Evolutionary conservation across 345 rosid species (phyloP).

Genomic region (Brassica rapa): DNA sequence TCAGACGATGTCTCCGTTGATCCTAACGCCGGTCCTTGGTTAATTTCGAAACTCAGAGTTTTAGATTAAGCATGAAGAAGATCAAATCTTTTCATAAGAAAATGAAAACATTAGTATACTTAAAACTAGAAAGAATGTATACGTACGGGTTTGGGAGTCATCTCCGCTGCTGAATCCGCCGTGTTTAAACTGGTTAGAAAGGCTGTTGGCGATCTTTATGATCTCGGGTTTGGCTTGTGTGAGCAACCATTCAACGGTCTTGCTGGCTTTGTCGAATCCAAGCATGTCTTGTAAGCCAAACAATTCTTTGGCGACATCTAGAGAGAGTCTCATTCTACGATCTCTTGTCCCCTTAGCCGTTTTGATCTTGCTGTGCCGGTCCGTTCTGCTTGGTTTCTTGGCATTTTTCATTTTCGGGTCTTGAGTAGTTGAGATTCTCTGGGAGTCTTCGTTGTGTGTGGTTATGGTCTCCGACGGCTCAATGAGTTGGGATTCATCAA

Average conservation of each 20-base stretch:
- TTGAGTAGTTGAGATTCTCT: slow-evolving; percentile 31
- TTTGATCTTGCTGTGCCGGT: slow-evolving; percentile 82
- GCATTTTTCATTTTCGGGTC: slow-evolving; percentile 29
- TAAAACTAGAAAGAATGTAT: slow-evolving; percentile 11
- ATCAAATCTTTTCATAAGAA: background rate
- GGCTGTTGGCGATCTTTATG: slow-evolving; percentile 42
- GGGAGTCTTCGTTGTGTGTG: slow-evolving; percentile 39
- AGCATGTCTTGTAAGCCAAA: slow-evolving; percentile 86
- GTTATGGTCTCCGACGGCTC: slow-evolving; percentile 37
- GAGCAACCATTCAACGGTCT: slow-evolving; percentile 84
- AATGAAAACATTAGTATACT: background rate
- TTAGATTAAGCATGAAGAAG: slow-evolving; percentile 4
- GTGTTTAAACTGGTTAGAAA: slow-evolving; percentile 17
- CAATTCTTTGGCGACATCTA: slow-evolving; percentile 68
- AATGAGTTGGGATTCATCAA: slow-evolving; percentile 26
- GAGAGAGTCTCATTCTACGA: slow-evolving; percentile 82
- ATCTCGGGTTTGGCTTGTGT: slow-evolving; percentile 61
- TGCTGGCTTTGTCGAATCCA: slow-evolving; percentile 79
- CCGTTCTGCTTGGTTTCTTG: slow-evolving; percentile 57
- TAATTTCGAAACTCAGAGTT: slow-evolving; percentile 6
- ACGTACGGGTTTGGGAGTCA: slow-evolving; percentile 38
- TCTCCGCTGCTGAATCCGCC: slow-evolving; percentile 36
- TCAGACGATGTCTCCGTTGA: slow-evolving; percentile 26
- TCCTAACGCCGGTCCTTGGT: slow-evolving; percentile 29
- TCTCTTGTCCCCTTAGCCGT: slow-evolving; percentile 85